Evolutionary conservation across 805 yeast genomes (phyloP).

Genomic region (Yarrowia osloensis): DNA sequence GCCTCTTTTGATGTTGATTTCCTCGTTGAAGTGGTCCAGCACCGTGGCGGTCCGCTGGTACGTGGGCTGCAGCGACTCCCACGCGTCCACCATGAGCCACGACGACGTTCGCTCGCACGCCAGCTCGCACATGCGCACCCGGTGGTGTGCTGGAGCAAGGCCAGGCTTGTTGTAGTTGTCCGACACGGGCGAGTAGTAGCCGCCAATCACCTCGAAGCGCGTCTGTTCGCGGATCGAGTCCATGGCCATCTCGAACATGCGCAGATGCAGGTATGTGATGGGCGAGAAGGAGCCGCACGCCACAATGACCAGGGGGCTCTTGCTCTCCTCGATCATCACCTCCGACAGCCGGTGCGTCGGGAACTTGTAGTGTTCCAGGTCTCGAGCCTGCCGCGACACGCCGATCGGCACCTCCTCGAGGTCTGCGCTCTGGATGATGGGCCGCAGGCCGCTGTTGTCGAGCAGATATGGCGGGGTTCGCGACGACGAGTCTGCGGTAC

Average conservation of each 20-base stretch:
- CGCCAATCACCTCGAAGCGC: conserved; percentile 92
- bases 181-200: conserved; percentile 88
- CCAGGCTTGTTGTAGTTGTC: conserved; percentile 94
- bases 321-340: conserved; percentile 67
- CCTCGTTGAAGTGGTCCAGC: conserved; percentile 94
- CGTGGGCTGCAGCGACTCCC: conserved; percentile 91
- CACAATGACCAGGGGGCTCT: conserved; percentile 87
- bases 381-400: conserved; percentile 80
- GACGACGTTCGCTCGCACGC: conserved; percentile 96
- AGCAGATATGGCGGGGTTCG: conserved; percentile 23
- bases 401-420: conserved; percentile 97
- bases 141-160: conserved; percentile 79
- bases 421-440: conserved; percentile 73
- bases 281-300: conserved; percentile 99
- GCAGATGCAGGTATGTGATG: conserved; percentile 85
- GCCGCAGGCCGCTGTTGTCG: conserved; percentile 27
- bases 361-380: conserved; percentile 67
- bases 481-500: conserved; percentile 16
- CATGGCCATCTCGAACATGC: conserved; percentile 99
- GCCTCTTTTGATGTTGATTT: conserved; percentile 84
- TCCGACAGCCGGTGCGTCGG: conserved; percentile 85
- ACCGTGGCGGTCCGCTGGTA: conserved; percentile 95
- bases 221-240: conserved; percentile 91
- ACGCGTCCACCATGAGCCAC: conserved; percentile 99
- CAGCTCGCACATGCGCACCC: conserved; percentile 97